Conservation (phyloP, 768 basidiomycete genomes). For the Cystofilobasidium ferigula region DNA sequence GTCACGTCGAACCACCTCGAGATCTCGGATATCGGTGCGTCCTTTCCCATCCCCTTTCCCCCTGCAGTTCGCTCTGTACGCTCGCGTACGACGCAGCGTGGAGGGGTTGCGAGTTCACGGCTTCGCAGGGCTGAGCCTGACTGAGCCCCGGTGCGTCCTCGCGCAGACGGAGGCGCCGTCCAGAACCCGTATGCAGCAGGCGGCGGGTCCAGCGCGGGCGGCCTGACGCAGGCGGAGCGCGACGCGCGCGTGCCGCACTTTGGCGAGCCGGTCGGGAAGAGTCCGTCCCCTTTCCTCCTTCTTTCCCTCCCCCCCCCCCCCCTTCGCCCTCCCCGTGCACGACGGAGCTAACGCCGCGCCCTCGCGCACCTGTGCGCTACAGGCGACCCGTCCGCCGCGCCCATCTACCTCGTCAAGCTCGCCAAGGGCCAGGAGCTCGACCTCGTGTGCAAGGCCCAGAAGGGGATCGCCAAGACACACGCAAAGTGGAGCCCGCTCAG, state of each 20-base stretch:
- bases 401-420: conserved; percentile 44
- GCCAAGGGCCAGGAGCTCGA: conserved; percentile 87
- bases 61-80: background rate
- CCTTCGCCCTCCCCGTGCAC: background rate
- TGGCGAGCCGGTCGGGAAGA: conserved; percentile 72
- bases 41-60: background rate
- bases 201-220: background rate
- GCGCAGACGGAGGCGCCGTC: background rate
- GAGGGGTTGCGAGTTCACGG: no score
- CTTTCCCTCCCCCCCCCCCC: background rate
- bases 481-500: conserved; percentile 98
- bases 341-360: no score
- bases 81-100: no score
- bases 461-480: conserved; percentile 96
- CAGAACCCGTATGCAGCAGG: conserved; percentile 20
- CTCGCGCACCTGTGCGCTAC: background rate
- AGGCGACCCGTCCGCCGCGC: conserved; percentile 1
- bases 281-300: background rate
- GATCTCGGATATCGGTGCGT: conserved; percentile 30
- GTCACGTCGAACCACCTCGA: conserved; percentile 62
- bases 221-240: background rate
- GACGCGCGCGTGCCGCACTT: conserved; percentile 52
- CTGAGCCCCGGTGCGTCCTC: no score
- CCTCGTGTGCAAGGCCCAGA: conserved; percentile 77
- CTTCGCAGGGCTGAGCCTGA: no score